A percentile compares a stretch with the other conserved stretches of the same genome.
Evolutionary conservation across 2,329 filamentous ascomycete genomes (phyloP).

Genomic region (Tolypocladium album): DNA sequence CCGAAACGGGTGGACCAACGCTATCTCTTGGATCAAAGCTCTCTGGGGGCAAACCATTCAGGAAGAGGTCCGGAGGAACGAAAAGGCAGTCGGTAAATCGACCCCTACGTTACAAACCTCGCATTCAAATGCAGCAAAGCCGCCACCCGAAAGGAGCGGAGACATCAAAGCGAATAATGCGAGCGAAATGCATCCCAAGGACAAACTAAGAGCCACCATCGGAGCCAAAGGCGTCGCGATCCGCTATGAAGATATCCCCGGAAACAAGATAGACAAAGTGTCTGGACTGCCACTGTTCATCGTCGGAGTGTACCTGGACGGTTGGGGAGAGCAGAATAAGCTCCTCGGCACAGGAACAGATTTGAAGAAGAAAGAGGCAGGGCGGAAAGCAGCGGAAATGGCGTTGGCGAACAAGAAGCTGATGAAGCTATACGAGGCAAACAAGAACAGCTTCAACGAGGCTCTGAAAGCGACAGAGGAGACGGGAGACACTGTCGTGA

Average conservation of each 20-base stretch:
- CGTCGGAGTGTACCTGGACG: slow-evolving; percentile 54
- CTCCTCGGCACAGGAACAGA: slow-evolving; percentile 54
- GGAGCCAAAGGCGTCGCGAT: slow-evolving; percentile 47
- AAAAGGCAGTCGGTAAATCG: background rate
- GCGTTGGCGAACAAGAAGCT: slow-evolving; percentile 58
- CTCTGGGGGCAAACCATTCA: slow-evolving; percentile 61
- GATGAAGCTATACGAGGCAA: slow-evolving; percentile 36
- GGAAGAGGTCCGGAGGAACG: slow-evolving; percentile 34
- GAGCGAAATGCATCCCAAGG: slow-evolving; percentile 14
- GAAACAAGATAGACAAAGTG: slow-evolving; percentile 42
- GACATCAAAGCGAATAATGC: background rate
- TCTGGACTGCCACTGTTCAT: slow-evolving; percentile 46
- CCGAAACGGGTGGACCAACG: slow-evolving; percentile 46
- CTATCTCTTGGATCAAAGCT: slow-evolving; percentile 59
- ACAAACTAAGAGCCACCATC: slow-evolving; percentile 26
- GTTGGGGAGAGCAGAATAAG: slow-evolving; percentile 55
- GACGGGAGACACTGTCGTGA: background rate
- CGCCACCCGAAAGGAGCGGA: background rate
- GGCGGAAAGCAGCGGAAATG: slow-evolving; percentile 51
- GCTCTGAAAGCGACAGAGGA: slow-evolving; percentile 13
- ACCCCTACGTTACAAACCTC: background rate
- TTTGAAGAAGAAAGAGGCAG: slow-evolving; percentile 58
- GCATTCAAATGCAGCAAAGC: background rate
- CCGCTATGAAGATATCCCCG: slow-evolving; percentile 46
- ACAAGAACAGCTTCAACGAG: slow-evolving; percentile 33